Evolutionary conservation across 2,329 filamentous ascomycete genomes (phyloP), one percentile per base, ranked within the genome.

Genomic region (Aspergillus phoenicis): DNA sequence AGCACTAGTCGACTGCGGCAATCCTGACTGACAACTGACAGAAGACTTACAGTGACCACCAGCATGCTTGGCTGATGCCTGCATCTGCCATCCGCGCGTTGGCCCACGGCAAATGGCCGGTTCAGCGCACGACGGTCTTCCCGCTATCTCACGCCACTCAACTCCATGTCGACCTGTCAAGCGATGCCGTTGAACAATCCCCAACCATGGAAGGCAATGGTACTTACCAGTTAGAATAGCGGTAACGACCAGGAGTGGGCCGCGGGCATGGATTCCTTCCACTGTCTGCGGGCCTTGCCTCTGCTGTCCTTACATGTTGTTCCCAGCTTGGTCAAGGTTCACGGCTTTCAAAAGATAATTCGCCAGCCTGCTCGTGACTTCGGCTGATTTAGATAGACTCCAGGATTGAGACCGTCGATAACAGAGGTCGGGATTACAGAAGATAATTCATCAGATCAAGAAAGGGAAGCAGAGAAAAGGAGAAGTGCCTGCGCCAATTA

Each of bases 401-500:
- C 43, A 47, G 39, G 53, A 30, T 36, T 24, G 28, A 33, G 8
- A 22, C 28, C 24, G 22, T 45, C 53, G 39, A 20, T 26, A 30
- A 56, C 43, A 56, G 30, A 8, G 6, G 43, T 1, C 36, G 8
- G 39, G 30, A 45, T 36, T 10, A 36, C 33, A 36, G 11, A 11
- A 13, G 33, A 36, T 36, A 36, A 36, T 36, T 36, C 10, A 36
- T 10, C 33, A 45, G 8, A 30, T 17, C 39, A 47, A 30, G 17
- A n/a, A n/a, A 13, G 43, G 38, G 39, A n/a, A 26, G 28, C 8
- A 30, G 17, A 30, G 39, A 30, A 43, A 7, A 56, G 17, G 26
- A 56, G 26, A 13, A 33, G 41, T 64, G 39, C 59, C 55, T 64
- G 43, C 45, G 58, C 71, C 72, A 75, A 75, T 74, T 54, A 70